phyloP scores from a whole-genome alignment of 495 filamentous ascomycete genomes.

The Penicillium fimorum region DNA sequence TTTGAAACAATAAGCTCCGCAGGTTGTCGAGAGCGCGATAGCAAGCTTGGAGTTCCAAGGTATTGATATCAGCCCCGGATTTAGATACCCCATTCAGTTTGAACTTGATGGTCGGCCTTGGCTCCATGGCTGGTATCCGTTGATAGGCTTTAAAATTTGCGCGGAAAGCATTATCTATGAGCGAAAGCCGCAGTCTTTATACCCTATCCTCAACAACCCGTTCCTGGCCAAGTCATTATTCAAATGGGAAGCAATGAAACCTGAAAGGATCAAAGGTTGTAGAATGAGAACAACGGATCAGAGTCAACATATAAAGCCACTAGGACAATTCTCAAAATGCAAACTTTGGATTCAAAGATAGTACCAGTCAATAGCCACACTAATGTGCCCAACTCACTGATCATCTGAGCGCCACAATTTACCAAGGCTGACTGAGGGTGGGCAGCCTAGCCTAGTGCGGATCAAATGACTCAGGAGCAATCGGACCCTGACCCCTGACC shows the following conservation, averaged over 20 bases:
- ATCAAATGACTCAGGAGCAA: too few relatives aligned
- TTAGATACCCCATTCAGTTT: constrained; percentile 1
- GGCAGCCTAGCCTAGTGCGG: too few relatives aligned
- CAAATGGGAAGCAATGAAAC: neutral
- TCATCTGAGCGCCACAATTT: too few relatives aligned
- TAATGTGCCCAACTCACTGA: too few relatives aligned
- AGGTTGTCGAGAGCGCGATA: constrained; percentile 4
- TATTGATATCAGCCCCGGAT: neutral
- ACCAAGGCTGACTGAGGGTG: too few relatives aligned
- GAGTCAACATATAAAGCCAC: neutral
- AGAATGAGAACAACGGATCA: neutral
- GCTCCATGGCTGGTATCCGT: neutral
- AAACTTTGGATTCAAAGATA: too few relatives aligned
- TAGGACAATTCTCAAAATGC: neutral
- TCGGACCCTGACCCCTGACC: too few relatives aligned
- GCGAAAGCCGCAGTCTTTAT: neutral
- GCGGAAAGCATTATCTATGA: neutral
- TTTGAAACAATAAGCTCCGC: constrained; percentile 1
- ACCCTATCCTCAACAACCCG: neutral
- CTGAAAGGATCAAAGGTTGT: neutral
- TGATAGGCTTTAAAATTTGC: neutral
- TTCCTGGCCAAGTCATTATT: neutral
- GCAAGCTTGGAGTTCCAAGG: constrained; percentile 5
- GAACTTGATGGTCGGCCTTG: constrained; percentile 1
- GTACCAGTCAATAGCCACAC: too few relatives aligned